Percentiles rank a stretch among this genome's conserved stretches.
phyloP scores from a whole-genome alignment of 2,329 filamentous ascomycete genomes.

The Aspergillus pseudonomiae region DNA sequence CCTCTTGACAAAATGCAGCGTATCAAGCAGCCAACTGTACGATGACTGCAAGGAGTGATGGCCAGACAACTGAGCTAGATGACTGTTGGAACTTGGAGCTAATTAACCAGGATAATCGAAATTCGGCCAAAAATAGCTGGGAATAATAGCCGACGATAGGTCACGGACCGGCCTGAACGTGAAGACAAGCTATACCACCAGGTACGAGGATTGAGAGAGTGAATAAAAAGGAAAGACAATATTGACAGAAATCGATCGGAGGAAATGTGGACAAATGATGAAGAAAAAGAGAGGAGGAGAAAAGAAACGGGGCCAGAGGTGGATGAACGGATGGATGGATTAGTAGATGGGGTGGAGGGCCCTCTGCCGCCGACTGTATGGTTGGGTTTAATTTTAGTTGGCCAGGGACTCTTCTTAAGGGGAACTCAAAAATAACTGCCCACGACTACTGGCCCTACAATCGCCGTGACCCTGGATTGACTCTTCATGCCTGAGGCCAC shows the following conservation, averaged over 20 bases:
- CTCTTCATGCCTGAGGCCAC: slow-evolving; percentile 20
- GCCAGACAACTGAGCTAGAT: slow-evolving; percentile 9
- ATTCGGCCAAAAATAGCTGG: slow-evolving; percentile 6
- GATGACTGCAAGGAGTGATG: slow-evolving; percentile 26
- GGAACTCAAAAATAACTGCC: slow-evolving; percentile 20
- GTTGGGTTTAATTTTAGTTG: slow-evolving; percentile 19
- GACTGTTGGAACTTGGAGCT: not conserved
- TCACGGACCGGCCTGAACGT: slow-evolving; percentile 4
- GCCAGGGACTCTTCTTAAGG: slow-evolving; percentile 20
- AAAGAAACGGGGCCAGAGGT: slow-evolving; percentile 2
- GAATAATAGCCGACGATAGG: slow-evolving; percentile 8
- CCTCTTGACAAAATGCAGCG: slow-evolving; percentile 21
- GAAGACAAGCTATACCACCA: not conserved
- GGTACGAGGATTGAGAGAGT: slow-evolving; percentile 3
- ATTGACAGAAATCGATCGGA: slow-evolving; percentile 2
- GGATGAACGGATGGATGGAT: slow-evolving; percentile 13
- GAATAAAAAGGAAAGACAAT: slow-evolving; percentile 10
- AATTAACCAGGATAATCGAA: slow-evolving; percentile 4
- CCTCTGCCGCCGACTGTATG: slow-evolving; percentile 4
- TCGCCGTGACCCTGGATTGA: not conserved
- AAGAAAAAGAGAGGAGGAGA: slow-evolving; percentile 3
- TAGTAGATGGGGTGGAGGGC: not conserved
- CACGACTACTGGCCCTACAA: not conserved
- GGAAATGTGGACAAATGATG: not conserved
- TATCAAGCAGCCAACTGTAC: slow-evolving; percentile 19